Evolutionary conservation across 768 basidiomycete genomes (phyloP).

Genomic region (Clavulina sp.): DNA sequence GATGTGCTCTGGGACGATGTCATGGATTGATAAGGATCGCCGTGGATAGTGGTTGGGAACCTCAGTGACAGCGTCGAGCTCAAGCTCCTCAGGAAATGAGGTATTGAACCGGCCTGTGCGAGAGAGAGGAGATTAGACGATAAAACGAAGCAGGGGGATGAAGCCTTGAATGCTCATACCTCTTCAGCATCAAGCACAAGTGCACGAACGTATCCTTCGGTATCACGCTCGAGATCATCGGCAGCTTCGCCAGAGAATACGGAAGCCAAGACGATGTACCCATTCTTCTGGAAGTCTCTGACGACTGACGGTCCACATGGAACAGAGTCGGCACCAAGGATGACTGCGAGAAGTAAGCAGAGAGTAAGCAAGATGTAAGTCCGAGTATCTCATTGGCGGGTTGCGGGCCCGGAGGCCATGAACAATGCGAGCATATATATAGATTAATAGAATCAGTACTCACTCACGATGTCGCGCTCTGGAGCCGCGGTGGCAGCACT

Average conservation of each 20-base stretch:
- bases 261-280: conserved; percentile 70
- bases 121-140: neutral
- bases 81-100: conserved; percentile 65
- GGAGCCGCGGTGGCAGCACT: neutral
- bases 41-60: conserved; percentile 60
- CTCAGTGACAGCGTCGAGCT: conserved; percentile 62
- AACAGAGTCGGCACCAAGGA: conserved; percentile 59
- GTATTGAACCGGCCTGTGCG: conserved; percentile 47
- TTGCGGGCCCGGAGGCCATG: conserved; percentile 10
- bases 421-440: conserved; percentile 10
- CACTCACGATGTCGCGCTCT: neutral
- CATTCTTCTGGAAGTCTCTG: conserved; percentile 52
- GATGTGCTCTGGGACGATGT: conserved; percentile 33
- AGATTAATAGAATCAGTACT: neutral
- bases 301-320: conserved; percentile 57
- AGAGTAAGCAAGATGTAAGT: neutral
- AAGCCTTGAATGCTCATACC: conserved; percentile 22
- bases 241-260: conserved; percentile 54
- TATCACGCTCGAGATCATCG: conserved; percentile 40
- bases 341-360: conserved; percentile 29
- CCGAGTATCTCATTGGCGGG: conserved; percentile 12
- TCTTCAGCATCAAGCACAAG: conserved; percentile 66
- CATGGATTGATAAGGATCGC: conserved; percentile 45
- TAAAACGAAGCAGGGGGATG: neutral
- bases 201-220: conserved; percentile 62